Percentiles rank a stretch among this genome's conserved stretches.
Evolutionary conservation across 495 filamentous ascomycete species (phyloP).

Genomic region (Tuber melanosporum): DNA sequence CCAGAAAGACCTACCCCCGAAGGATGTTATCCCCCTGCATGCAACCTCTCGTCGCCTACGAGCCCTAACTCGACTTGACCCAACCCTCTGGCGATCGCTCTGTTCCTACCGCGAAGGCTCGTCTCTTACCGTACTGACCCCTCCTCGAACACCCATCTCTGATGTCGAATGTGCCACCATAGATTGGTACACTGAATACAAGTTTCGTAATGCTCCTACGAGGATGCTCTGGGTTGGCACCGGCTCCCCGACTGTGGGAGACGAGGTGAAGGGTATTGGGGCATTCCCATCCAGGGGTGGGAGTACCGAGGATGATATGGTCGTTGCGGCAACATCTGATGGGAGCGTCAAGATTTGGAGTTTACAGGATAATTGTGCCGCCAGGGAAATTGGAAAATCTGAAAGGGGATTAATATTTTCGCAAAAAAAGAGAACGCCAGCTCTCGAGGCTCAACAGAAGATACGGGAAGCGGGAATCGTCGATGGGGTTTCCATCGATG

Average conservation of each 20-base stretch:
- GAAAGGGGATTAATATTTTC: conserved; percentile 27
- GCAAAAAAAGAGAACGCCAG: conserved; percentile 5
- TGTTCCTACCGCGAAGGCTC: conserved; percentile 27
- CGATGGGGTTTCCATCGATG: conserved; percentile 30
- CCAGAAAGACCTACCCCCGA: conserved; percentile 33
- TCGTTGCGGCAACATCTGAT: conserved; percentile 35
- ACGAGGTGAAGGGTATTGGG: conserved; percentile 37
- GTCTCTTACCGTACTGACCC: conserved; percentile 16
- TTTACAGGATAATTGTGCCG: conserved; percentile 13
- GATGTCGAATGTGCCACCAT: conserved; percentile 18
- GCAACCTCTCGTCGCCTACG: conserved; percentile 32
- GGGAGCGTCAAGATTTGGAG: conserved; percentile 37
- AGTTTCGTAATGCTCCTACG: conserved; percentile 37
- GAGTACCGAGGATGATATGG: conserved; percentile 25
- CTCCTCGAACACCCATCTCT: conserved; percentile 9
- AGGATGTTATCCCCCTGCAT: conserved; percentile 35
- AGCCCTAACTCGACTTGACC: conserved; percentile 32
- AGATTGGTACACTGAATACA: conserved; percentile 41
- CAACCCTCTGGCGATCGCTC: conserved; percentile 36
- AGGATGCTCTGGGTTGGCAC: conserved; percentile 34
- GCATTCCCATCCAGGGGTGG: conserved; percentile 22
- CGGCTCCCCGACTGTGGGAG: conserved; percentile 14
- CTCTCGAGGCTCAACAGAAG: neutral
- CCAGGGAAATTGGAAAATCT: conserved; percentile 17
- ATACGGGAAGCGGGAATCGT: conserved; percentile 28